Percentiles rank a stretch among this genome's conserved stretches.
phyloP scores from a whole-genome alignment of 2,329 filamentous ascomycete species.

The Daldinia sp. region DNA sequence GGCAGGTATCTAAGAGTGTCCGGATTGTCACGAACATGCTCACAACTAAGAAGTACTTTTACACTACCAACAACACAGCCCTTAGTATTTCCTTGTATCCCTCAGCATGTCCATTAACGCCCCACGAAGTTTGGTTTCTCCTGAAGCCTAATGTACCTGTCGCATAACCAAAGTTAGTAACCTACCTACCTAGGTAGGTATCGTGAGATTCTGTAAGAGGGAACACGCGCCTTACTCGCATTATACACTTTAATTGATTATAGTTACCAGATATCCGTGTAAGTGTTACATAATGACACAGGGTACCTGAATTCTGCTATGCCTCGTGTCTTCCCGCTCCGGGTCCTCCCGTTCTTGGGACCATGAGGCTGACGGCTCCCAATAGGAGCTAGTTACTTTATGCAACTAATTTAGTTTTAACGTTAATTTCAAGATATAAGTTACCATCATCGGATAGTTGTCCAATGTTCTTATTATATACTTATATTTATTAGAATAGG shows the following conservation, averaged over 20 bases:
- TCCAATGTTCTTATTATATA: neutral
- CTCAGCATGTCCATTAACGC: no score
- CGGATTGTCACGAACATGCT: no score
- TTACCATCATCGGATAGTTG: no score
- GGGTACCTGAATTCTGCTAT: neutral
- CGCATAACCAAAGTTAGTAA: no score
- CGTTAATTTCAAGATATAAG: slow-evolving; percentile 2
- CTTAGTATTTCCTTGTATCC: no score
- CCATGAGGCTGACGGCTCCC: neutral
- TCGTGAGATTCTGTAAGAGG: neutral
- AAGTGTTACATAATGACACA: slow-evolving; percentile 5
- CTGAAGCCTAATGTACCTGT: neutral
- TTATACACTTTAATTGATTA: no score
- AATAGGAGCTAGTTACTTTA: neutral
- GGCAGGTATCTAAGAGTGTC: no score
- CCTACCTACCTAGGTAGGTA: neutral
- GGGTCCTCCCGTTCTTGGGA: neutral
- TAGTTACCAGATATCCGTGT: no score
- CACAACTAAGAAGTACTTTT: no score
- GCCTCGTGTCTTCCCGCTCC: neutral
- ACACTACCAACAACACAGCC: no score
- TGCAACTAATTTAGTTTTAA: slow-evolving; percentile 24
- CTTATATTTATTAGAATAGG: neutral
- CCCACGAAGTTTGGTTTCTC: neutral
- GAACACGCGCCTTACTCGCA: neutral